phyloP scores from a whole-genome alignment of 495 filamentous ascomycete species.

The Cercophora sp. region DNA sequence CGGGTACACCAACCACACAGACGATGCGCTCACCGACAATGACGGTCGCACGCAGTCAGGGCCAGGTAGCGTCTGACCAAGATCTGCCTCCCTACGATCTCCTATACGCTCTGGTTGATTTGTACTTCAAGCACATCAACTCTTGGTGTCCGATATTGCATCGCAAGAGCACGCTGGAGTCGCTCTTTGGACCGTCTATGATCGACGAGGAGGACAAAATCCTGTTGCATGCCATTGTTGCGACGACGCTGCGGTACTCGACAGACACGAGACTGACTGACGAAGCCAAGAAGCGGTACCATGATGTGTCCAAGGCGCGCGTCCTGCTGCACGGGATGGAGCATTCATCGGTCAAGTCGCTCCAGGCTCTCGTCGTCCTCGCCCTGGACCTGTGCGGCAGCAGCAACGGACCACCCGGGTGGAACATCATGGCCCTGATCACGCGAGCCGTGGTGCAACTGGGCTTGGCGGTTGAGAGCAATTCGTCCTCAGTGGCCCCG shows the following conservation, averaged over 20 bases:
- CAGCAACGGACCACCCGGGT: conserved; percentile 79
- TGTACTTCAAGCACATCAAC: conserved; percentile 90
- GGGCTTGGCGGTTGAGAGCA: conserved; percentile 74
- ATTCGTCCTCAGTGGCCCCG: conserved; percentile 68
- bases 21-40: conserved; percentile 44
- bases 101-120: conserved; percentile 72
- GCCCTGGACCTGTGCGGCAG: conserved; percentile 74
- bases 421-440: conserved; percentile 85
- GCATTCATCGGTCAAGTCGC: conserved; percentile 79
- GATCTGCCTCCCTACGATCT: conserved; percentile 84
- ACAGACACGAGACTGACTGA: conserved; percentile 67
- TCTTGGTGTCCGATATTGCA: conserved; percentile 89
- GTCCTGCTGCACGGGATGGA: conserved; percentile 81
- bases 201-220: conserved; percentile 78
- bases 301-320: conserved; percentile 76
- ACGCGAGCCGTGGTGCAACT: conserved; percentile 81
- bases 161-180: conserved; percentile 70
- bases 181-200: conserved; percentile 71
- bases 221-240: conserved; percentile 80
- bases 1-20: conserved; percentile 20
- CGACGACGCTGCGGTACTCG: conserved; percentile 78
- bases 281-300: conserved; percentile 65
- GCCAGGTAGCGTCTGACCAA: conserved; percentile 54
- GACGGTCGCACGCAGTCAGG: conserved; percentile 31
- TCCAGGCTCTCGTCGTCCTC: conserved; percentile 81